phyloP scores from a whole-genome alignment of 1,139 yeast genomes.

The Scheffersomyces illinoinensis region DNA sequence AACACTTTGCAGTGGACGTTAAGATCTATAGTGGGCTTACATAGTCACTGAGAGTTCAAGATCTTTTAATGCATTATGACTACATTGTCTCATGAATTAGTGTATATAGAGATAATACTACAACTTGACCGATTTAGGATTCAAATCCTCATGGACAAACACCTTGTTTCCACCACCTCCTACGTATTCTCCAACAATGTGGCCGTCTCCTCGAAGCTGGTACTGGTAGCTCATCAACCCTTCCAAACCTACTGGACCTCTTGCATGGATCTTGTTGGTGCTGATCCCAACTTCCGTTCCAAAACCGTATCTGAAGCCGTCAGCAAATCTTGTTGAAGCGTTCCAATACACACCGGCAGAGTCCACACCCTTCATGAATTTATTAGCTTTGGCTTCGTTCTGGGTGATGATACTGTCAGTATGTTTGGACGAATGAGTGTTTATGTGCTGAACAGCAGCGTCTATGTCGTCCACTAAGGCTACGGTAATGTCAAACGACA shows the following conservation, averaged over 20 bases:
- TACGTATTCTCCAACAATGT: constrained; percentile 83
- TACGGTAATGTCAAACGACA: constrained; percentile 81
- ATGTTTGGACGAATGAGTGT: constrained; percentile 90
- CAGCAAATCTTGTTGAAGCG: constrained; percentile 95
- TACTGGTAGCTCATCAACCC: constrained; percentile 96
- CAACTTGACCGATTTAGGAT: constrained; percentile 16
- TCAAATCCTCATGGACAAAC: constrained; percentile 73
- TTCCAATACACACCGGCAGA: constrained; percentile 99
- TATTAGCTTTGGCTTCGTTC: constrained; percentile 64
- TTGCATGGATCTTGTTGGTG: constrained; percentile 93
- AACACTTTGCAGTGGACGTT: background rate
- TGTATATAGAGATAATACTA: background rate
- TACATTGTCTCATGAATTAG: background rate
- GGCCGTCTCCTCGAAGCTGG: constrained; percentile 88
- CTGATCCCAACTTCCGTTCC: constrained; percentile 99
- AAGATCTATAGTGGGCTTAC: background rate
- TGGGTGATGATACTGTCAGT: constrained; percentile 92
- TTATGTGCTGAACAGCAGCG: constrained; percentile 81
- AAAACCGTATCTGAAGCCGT: constrained; percentile 96
- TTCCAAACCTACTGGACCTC: constrained; percentile 98
- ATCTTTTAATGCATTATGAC: background rate
- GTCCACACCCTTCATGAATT: constrained; percentile 82
- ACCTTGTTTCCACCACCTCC: constrained; percentile 89
- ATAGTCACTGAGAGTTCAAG: background rate
- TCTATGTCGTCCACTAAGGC: constrained; percentile 56